phyloP scores from a whole-genome alignment of 169 alveolate species.

The Plasmodium ovale region DNA sequence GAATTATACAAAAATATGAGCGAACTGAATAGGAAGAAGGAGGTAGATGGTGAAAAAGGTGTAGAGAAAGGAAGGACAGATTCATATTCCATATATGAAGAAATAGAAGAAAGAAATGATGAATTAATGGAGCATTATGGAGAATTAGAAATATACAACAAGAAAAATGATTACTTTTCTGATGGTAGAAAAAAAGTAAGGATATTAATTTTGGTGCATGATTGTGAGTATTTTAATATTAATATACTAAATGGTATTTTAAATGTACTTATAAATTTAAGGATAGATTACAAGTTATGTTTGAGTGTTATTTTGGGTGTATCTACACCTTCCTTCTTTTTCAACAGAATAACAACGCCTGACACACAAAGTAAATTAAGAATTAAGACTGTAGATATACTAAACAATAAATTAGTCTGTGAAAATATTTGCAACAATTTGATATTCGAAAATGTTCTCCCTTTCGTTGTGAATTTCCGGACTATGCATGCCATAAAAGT shows the following conservation, averaged over 20 bases:
- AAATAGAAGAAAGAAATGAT: neutral
- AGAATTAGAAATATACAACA: slow-evolving; percentile 18
- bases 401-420: slow-evolving; percentile 40
- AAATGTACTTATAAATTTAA: slow-evolving; percentile 48
- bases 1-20: slow-evolving; percentile 41
- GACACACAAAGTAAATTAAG: slow-evolving; percentile 65
- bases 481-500: slow-evolving; percentile 56
- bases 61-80: neutral
- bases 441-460: slow-evolving; percentile 24
- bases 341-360: slow-evolving; percentile 52
- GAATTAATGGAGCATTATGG: neutral
- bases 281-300: slow-evolving; percentile 36
- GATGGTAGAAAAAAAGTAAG: slow-evolving; percentile 68
- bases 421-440: slow-evolving; percentile 36
- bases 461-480: slow-evolving; percentile 29
- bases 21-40: slow-evolving; percentile 13
- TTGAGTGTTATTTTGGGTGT: slow-evolving; percentile 63
- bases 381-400: slow-evolving; percentile 43
- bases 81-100: neutral
- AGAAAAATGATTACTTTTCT: slow-evolving; percentile 23
- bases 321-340: slow-evolving; percentile 57
- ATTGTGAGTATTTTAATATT: slow-evolving; percentile 64
- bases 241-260: slow-evolving; percentile 65
- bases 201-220: slow-evolving; percentile 33
- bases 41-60: neutral